These are phyloP conservation scores for Wickerhamomyces kurtzmanii DNA, from an alignment of 805 yeast genomes.

Conservation along the genomic window DNA sequence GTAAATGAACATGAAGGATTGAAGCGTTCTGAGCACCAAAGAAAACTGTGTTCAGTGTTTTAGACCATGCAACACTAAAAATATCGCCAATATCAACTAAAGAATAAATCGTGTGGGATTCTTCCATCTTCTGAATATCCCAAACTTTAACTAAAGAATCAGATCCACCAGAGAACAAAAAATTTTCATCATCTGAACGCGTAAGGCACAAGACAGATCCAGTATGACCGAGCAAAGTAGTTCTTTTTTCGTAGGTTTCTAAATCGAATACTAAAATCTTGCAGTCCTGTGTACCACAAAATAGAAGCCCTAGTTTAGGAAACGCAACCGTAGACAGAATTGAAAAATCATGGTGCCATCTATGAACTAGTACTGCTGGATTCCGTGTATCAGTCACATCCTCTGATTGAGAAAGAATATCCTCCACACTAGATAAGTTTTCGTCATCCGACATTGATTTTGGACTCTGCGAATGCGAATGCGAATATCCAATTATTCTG, in stretches of 20 bases:
- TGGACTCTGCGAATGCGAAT: too few relatives aligned
- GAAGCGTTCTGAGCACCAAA: conserved; percentile 93
- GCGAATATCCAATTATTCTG: too few relatives aligned
- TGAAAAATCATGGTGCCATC: conserved; percentile 69
- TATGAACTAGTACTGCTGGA: conserved; percentile 36
- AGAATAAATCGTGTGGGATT: conserved; percentile 71
- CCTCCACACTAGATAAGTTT: conserved; percentile 1
- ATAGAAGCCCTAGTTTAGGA: conserved; percentile 45
- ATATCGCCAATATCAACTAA: conserved; percentile 88
- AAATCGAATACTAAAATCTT: conserved; percentile 65
- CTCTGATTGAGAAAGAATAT: neutral
- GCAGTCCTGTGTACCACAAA: conserved; percentile 90
- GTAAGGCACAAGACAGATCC: conserved; percentile 70
- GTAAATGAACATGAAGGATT: conserved; percentile 55
- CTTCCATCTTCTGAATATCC: conserved; percentile 41
- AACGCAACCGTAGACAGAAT: conserved; percentile 64
- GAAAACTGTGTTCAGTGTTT: conserved; percentile 47
- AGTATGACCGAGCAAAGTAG: conserved; percentile 48
- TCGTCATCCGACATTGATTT: too few relatives aligned
- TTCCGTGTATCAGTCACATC: conserved; percentile 1
- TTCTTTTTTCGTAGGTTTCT: conserved; percentile 46
- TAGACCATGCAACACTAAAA: conserved; percentile 70
- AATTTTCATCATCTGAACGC: conserved; percentile 39
- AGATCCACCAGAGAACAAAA: conserved; percentile 76
- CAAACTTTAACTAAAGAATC: conserved; percentile 86